Evolutionary conservation across 192 early-diverging fungal genomes (phyloP).

Genomic region (Coemansia sp.): DNA sequence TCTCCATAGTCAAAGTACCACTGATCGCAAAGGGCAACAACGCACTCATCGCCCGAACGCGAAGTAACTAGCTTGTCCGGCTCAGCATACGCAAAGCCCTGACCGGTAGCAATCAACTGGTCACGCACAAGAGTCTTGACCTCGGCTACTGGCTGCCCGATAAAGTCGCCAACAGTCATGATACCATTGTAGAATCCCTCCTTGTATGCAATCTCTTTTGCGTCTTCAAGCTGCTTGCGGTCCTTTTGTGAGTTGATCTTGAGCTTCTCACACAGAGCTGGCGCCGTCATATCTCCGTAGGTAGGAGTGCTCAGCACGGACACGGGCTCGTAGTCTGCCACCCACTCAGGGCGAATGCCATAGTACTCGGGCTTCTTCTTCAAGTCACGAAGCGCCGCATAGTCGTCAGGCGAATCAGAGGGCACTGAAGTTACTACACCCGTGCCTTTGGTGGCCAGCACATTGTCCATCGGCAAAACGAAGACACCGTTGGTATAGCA

Average conservation of each 20-base stretch:
- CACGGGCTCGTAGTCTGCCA: constrained; percentile 73
- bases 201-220: constrained; percentile 95
- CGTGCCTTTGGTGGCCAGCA: constrained; percentile 93
- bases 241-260: constrained; percentile 99
- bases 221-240: constrained; percentile 83
- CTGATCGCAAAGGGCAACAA: constrained; percentile 93
- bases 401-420: constrained; percentile 98
- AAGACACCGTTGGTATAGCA: constrained; percentile 73
- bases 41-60: constrained; percentile 94
- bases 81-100: constrained; percentile 90
- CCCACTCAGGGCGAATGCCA: constrained; percentile 86
- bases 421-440: constrained; percentile 99
- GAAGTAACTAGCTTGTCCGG: constrained; percentile 92
- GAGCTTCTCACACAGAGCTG: constrained; percentile 78
- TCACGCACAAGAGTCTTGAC: constrained; percentile 84
- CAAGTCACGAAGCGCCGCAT: constrained; percentile 84
- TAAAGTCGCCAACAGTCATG: constrained; percentile 80
- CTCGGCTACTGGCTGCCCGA: constrained; percentile 84
- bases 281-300: constrained; percentile 84
- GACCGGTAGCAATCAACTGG: constrained; percentile 63
- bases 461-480: constrained; percentile 96
- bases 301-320: constrained; percentile 85
- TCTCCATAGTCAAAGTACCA: constrained; percentile 99
- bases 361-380: constrained; percentile 94
- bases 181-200: constrained; percentile 95